Evolutionary conservation across 148 eudicot species (phyloP), one percentile per base, ranked within the genome.

Genomic region (Camellia sinensis): DNA sequence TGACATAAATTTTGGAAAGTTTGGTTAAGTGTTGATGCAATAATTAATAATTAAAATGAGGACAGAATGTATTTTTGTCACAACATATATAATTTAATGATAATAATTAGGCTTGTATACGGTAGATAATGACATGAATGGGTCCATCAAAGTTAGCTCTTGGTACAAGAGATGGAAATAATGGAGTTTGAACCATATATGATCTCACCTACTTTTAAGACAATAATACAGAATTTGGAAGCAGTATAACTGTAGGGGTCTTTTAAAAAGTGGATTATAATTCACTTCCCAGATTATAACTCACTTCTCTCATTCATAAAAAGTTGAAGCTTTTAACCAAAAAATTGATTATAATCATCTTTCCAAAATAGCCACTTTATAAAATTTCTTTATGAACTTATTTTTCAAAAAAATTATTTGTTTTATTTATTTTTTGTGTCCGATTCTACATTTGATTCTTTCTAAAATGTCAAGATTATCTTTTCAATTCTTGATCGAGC

Each of bases 111-210:
- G 61, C 56, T 50, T 54, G 53, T 52, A 6, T 7, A 52, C 48
- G 17, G 52, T 65, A 73, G 81, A 73, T 73, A 40, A 71, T 72
- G 77, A 79, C 74, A 67, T 68, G n/a, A 79, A 62, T 46, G 81
- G 76, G 76, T 48, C 76, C 68, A 13, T 5, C 4, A 6, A 7
- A 44, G 43, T 21, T 50, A 61, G 59, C 69, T 29, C 37, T 29
- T 29, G 37, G 37, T 29, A 44, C 2, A 48, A 52, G 18, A 15
- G 69, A 79, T n/a, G 60, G 57, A 74, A 63, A 76, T 63, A 76
- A 63, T 76, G 43, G 56, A 74, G 64, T 46, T 74, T 45, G 17
- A 19, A 52, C 53, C 73, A 57, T 7, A 59, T 21, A 79, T 9
- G 4, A 9, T 22, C 75, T 3, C 71, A 50, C 0, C 22, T 19